Conservation (phyloP, 169 alveolate genomes). For the Plasmodium vivax region DNA sequence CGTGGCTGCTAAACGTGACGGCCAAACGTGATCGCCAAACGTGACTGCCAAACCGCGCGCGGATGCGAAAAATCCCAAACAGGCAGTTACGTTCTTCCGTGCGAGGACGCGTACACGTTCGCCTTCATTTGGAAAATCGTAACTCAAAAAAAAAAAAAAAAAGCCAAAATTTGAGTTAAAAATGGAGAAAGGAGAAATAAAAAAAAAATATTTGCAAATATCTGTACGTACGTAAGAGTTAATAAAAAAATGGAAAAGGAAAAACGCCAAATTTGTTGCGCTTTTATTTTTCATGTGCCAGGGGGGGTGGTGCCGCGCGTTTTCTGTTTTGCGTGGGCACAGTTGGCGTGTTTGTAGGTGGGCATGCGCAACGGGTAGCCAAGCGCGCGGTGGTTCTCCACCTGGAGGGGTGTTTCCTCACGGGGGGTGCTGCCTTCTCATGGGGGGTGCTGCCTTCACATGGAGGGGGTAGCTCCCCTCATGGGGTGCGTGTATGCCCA, state of each 20-base stretch:
- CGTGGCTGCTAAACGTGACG: no score
- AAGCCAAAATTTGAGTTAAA: background rate
- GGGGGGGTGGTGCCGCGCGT: background rate
- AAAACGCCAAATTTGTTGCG: background rate
- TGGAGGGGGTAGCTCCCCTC: no score
- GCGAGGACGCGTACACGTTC: background rate
- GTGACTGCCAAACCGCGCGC: background rate
- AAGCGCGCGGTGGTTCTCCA: background rate
- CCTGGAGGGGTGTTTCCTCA: background rate
- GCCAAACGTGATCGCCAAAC: no score
- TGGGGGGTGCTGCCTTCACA: no score
- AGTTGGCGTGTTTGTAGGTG: background rate
- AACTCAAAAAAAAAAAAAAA: background rate
- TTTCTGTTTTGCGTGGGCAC: background rate
- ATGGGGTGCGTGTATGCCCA: background rate
- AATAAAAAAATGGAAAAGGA: background rate
- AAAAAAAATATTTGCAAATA: background rate
- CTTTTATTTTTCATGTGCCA: background rate
- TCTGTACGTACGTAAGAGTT: background rate
- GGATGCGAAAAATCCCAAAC: background rate
- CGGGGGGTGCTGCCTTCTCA: no score
- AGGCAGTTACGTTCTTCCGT: background rate
- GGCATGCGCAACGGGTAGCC: background rate
- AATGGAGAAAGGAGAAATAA: background rate
- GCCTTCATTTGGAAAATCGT: background rate